These are phyloP conservation scores for Geotrichum candidum DNA, from an alignment of 1,139 yeast species.

Conservation along the genomic window DNA sequence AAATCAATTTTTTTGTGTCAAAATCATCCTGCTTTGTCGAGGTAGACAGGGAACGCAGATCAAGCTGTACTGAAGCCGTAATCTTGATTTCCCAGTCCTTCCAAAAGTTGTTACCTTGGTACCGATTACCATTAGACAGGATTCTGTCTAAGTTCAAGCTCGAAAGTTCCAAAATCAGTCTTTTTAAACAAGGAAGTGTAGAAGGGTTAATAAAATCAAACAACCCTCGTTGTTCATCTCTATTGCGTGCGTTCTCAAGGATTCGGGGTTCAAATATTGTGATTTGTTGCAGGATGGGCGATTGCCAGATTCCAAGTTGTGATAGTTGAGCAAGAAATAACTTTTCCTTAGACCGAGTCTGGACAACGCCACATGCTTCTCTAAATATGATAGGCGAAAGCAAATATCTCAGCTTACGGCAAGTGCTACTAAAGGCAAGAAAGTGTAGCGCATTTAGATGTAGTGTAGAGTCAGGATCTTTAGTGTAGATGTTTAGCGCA, in stretches of 20 bases:
- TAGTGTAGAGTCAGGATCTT: neutral
- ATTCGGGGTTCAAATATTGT: conserved; percentile 3
- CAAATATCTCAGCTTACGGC: neutral
- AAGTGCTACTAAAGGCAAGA: neutral
- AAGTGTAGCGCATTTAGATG: neutral
- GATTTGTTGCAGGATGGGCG: neutral
- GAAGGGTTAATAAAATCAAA: neutral
- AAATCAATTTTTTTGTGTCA: neutral
- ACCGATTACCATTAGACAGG: neutral
- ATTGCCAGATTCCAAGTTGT: neutral
- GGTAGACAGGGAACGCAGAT: neutral
- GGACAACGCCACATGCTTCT: neutral
- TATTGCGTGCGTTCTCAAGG: neutral
- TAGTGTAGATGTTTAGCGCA: neutral
- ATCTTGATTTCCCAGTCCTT: neutral
- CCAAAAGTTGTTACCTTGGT: neutral
- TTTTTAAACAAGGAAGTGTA: neutral
- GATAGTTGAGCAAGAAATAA: neutral
- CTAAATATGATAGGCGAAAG: neutral
- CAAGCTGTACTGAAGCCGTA: neutral
- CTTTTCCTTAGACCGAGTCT: neutral
- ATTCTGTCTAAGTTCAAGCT: neutral
- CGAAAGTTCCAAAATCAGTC: neutral
- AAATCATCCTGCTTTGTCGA: neutral
- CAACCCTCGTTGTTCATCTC: neutral